These are phyloP conservation scores for Tympanopsis confertula DNA, from an alignment of 2,329 filamentous ascomycete species.

Conservation along the genomic window DNA sequence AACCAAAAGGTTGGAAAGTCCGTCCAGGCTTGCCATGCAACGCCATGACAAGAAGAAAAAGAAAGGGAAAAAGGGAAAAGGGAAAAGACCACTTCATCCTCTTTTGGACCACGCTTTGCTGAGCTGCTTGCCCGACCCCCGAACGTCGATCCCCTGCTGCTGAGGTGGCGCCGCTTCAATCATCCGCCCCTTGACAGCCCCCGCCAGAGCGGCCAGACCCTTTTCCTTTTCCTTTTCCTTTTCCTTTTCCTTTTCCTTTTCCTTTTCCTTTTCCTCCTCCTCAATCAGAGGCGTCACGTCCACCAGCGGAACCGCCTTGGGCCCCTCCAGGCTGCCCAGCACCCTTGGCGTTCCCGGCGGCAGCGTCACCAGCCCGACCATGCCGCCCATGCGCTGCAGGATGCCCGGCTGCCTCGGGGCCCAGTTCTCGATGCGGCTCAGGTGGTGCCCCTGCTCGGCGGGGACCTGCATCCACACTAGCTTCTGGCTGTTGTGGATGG, in stretches of 20 bases:
- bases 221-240: background rate
- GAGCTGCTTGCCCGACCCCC: background rate
- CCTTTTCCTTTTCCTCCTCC: background rate
- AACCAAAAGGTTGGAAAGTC: too few relatives aligned
- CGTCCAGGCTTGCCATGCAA: too few relatives aligned
- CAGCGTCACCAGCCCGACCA: background rate
- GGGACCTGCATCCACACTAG: conserved; percentile 25
- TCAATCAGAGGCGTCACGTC: background rate
- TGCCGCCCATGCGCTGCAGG: background rate
- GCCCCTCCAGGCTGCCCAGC: background rate
- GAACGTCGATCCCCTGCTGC: background rate
- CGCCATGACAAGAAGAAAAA: too few relatives aligned
- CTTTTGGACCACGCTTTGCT: background rate
- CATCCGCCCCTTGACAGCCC: background rate
- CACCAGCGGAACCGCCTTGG: background rate
- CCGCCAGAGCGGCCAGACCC: background rate
- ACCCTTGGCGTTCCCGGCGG: background rate
- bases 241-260: too few relatives aligned
- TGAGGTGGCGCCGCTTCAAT: background rate
- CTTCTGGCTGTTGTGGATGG: conserved; percentile 22
- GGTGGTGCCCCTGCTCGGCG: conserved; percentile 17
- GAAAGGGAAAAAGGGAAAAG: too few relatives aligned
- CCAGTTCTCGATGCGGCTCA: conserved; percentile 19
- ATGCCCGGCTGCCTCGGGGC: conserved; percentile 6
- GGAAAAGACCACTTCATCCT: too few relatives aligned